Evolutionary conservation across 352 stramenopile genomes (phyloP).

Genomic region (Pythium dissotocum): DNA sequence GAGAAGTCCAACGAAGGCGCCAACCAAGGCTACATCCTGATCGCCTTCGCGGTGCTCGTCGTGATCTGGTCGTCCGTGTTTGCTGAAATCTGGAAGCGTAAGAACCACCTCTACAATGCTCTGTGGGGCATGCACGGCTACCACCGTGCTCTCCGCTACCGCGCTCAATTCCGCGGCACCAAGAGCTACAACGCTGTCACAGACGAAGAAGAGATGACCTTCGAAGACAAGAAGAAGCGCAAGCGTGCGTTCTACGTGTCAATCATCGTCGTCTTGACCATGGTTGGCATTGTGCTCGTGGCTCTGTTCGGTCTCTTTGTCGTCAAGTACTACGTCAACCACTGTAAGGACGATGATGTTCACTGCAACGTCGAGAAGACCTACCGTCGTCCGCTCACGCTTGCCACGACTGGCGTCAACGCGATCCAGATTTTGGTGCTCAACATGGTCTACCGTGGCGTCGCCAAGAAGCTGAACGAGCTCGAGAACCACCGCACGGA

Average conservation of each 20-base stretch:
- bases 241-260: constrained; percentile 60
- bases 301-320: constrained; percentile 72
- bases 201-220: constrained; percentile 65
- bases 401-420: constrained; percentile 61
- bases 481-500: constrained; percentile 93
- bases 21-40: constrained; percentile 69
- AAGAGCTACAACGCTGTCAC: constrained; percentile 72
- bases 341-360: constrained; percentile 33
- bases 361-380: constrained; percentile 35
- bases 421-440: constrained; percentile 93
- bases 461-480: constrained; percentile 94
- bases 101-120: constrained; percentile 81
- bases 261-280: constrained; percentile 63
- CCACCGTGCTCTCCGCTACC: constrained; percentile 68
- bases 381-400: constrained; percentile 47
- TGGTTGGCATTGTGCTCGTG: constrained; percentile 74
- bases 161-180: constrained; percentile 84
- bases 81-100: constrained; percentile 88
- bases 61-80: constrained; percentile 90
- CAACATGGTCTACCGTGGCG: constrained; percentile 89
- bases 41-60: constrained; percentile 81
- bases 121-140: constrained; percentile 83
- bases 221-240: constrained; percentile 56
- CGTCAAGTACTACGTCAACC: constrained; percentile 77
- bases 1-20: constrained; percentile 33